Evolutionary conservation across 768 basidiomycete species (phyloP), one percentile per base, ranked within the genome.

Genomic region (Lentinula sp.): DNA sequence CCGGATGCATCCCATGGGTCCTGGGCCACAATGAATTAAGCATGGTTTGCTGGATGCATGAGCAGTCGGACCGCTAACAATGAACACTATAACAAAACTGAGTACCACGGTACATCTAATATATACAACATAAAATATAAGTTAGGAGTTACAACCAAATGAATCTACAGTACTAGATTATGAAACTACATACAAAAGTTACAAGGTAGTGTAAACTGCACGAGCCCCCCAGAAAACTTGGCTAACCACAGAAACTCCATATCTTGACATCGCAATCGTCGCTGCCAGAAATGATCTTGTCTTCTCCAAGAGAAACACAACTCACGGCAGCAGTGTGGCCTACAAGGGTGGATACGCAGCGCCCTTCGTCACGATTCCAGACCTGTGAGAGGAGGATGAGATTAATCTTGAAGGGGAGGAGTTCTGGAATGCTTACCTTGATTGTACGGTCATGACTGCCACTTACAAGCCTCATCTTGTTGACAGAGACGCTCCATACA

Each of bases 391-490:
- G n/a, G 18, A n/a, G n/a, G 18, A n/a, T 53, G 53, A 62, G 18
- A 64, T 61, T 57, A 61, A 57, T 35, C 23, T 36, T 53, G 49
- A 55, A 61, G 59, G 53, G 49, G 50, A 43, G 41, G 20, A 36
- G 33, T 36, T 60, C 20, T 56, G 59, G 61, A 57, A 48, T 37
- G 71, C 84, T 63, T 54, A 93, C 95, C 86, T 97, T 97, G 79
- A 97, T 90, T n/a, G 94, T 97, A 33, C 93, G 84, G 74, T 97
- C 94, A 70, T 98, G 96, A 68, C 93, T 95, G 6, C 87, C 95
- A 57, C 91, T 95, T 28, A 95, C 94, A 53, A 99, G 77, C 57
- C 96, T 80, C 68, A 98, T 79, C 69, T 93, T 90, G 72, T 99
- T 95, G 65, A 89, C 87, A 23, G 93, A 94, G 35, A 98, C 90